Conservation (phyloP, 108 stramenopile genomes). For the Cyclotella baltica region DNA sequence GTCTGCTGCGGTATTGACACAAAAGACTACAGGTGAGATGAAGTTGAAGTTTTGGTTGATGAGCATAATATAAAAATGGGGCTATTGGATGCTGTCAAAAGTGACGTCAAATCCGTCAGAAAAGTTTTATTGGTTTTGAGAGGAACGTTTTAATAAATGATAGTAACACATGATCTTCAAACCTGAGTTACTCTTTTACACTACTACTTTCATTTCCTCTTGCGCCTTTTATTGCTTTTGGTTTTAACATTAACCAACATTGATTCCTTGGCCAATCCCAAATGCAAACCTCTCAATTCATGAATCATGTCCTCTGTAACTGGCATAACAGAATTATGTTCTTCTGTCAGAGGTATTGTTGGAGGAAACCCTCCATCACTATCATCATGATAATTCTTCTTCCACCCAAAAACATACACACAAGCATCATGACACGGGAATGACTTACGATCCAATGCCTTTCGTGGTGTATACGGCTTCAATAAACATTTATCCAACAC, state of each 20-base stretch:
- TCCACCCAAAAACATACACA: slow-evolving; percentile 75
- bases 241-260: neutral
- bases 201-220: neutral
- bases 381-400: neutral
- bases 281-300: slow-evolving; percentile 11
- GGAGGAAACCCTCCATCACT: no score
- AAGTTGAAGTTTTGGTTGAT: no score
- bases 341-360: neutral
- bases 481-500: slow-evolving; percentile 80
- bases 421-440: slow-evolving; percentile 94
- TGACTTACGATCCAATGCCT: slow-evolving; percentile 85
- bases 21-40: no score
- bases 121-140: no score
- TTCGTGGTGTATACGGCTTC: slow-evolving; percentile 84
- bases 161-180: no score
- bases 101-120: no score
- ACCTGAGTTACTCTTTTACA: neutral
- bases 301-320: slow-evolving; percentile 22
- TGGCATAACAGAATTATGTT: slow-evolving; percentile 4
- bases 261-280: neutral
- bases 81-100: no score
- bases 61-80: no score
- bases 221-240: neutral
- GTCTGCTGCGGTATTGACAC: no score
- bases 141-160: no score